A percentile compares a stretch with the other conserved stretches of the same genome.
These are phyloP conservation scores for Phialocephala subalpina DNA, from an alignment of 2,329 filamentous ascomycete species.

Conservation along the genomic window DNA sequence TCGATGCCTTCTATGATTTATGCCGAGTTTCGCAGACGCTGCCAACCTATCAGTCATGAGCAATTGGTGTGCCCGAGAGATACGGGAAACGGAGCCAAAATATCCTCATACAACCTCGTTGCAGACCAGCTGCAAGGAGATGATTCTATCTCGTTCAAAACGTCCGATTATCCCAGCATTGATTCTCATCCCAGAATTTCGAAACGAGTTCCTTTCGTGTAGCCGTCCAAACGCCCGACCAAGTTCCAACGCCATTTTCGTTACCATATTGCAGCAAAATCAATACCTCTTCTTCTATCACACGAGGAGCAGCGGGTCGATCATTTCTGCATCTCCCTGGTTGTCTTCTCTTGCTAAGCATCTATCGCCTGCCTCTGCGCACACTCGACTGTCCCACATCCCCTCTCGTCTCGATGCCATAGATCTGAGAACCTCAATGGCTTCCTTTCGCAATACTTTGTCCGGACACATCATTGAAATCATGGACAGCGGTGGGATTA, in stretches of 20 bases:
- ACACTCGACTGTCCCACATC: slow-evolving; percentile 35
- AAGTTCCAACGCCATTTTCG: background rate
- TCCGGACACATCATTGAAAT: slow-evolving; percentile 32
- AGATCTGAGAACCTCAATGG: slow-evolving; percentile 31
- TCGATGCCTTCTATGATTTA: no score
- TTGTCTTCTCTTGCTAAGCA: slow-evolving; percentile 12
- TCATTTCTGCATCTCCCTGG: background rate
- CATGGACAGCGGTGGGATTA: slow-evolving; percentile 30
- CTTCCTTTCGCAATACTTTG: slow-evolving; percentile 25
- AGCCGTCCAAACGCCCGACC: background rate
- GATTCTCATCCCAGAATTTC: background rate
- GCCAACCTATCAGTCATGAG: background rate
- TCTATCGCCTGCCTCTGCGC: slow-evolving; percentile 24
- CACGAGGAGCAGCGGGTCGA: slow-evolving; percentile 13
- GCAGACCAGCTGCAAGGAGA: background rate
- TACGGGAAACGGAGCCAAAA: background rate
- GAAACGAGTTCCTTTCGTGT: background rate
- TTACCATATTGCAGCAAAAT: background rate
- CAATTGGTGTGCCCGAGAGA: background rate
- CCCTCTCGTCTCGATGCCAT: slow-evolving; percentile 35
- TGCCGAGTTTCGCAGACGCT: background rate
- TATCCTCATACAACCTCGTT: background rate
- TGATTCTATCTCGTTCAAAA: background rate
- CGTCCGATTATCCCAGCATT: background rate
- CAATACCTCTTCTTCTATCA: background rate